Conservation (phyloP, 1,139 yeast genomes). For the Scheffersomyces illinoinensis region DNA sequence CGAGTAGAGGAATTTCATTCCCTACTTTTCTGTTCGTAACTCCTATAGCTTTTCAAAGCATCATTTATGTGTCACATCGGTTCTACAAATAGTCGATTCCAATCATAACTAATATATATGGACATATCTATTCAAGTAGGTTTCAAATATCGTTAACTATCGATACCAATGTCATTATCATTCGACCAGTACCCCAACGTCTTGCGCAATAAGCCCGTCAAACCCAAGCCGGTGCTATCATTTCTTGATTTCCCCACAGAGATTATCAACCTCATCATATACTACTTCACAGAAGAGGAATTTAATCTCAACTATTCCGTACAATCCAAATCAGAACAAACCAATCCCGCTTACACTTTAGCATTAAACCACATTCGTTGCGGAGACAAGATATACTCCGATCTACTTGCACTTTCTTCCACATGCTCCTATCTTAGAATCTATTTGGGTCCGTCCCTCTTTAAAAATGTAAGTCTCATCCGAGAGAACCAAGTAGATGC, state of each 20-base stretch:
- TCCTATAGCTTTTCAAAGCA: neutral
- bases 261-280: slow-evolving; percentile 17
- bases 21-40: neutral
- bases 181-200: neutral
- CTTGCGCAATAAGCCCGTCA: neutral
- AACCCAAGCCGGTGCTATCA: neutral
- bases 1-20: no score
- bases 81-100: neutral
- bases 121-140: neutral
- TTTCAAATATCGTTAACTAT: neutral
- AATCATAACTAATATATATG: neutral
- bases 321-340: neutral
- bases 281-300: slow-evolving; percentile 12
- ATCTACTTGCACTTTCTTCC: slow-evolving; percentile 22
- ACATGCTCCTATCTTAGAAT: slow-evolving; percentile 27
- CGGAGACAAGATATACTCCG: slow-evolving; percentile 8
- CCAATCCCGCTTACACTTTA: slow-evolving; percentile 12
- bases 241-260: slow-evolving; percentile 18
- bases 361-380: slow-evolving; percentile 14
- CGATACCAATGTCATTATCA: neutral
- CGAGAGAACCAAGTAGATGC: slow-evolving; percentile 32
- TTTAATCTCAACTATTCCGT: slow-evolving; percentile 7
- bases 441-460: slow-evolving; percentile 21
- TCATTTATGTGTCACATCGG: neutral
- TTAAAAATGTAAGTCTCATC: slow-evolving; percentile 24